Conservation (phyloP, 352 stramenopile genomes). For the Albugo candida region DNA sequence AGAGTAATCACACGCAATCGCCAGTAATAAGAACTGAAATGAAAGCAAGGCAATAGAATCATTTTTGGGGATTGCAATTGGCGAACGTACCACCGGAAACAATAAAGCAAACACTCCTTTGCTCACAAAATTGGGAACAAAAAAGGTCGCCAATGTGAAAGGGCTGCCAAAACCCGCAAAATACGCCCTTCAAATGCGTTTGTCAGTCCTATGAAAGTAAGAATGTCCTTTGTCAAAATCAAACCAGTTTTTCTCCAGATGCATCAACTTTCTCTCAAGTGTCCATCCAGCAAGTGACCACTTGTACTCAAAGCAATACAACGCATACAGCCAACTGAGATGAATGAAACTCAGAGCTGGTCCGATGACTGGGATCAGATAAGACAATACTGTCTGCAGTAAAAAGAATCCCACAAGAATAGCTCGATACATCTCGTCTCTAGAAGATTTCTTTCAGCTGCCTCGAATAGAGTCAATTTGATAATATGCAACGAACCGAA, state of each 20-base stretch:
- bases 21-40: slow-evolving; percentile 56
- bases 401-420: slow-evolving; percentile 77
- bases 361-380: slow-evolving; percentile 55
- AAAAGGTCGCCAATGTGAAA: slow-evolving; percentile 77
- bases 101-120: slow-evolving; percentile 78
- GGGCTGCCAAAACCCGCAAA: slow-evolving; percentile 74
- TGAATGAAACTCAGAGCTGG: slow-evolving; percentile 66
- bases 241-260: slow-evolving; percentile 69
- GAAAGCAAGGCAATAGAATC: neutral
- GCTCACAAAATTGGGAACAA: slow-evolving; percentile 79
- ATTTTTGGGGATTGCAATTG: neutral
- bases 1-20: slow-evolving; percentile 43
- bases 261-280: slow-evolving; percentile 47
- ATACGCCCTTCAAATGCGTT: slow-evolving; percentile 26
- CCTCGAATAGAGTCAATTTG: neutral
- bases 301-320: slow-evolving; percentile 86
- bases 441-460: slow-evolving; percentile 9
- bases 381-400: slow-evolving; percentile 65
- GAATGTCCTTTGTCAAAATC: neutral
- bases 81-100: slow-evolving; percentile 44
- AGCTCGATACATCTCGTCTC: slow-evolving; percentile 69
- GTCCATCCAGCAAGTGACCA: slow-evolving; percentile 76
- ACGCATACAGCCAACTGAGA: slow-evolving; percentile 73
- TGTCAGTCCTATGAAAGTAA: neutral
- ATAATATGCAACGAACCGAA: slow-evolving; percentile 24